phyloP scores from a whole-genome alignment of 176 grass and related monocot genomes.

The Eremochloa ophiuroides region DNA sequence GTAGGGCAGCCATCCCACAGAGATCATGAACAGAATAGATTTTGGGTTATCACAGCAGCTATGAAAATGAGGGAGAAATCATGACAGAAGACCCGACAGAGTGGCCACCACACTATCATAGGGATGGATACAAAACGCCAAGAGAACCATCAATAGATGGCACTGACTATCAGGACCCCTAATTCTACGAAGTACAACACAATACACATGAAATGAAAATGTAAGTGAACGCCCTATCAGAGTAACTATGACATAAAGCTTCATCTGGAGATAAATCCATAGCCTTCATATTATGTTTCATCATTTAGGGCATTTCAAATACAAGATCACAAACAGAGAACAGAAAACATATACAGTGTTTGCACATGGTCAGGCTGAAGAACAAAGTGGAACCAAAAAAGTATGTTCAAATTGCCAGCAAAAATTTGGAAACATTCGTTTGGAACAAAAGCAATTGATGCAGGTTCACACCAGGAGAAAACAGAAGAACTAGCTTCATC shows the following conservation, averaged over 20 bases:
- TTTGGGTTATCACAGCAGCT: no score
- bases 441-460: not conserved
- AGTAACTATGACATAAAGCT: conserved; percentile 52
- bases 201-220: conserved; percentile 5
- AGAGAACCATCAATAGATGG: no score
- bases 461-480: not conserved
- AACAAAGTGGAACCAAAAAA: not conserved
- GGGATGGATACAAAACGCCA: no score
- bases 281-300: conserved; percentile 15
- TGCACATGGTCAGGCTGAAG: no score
- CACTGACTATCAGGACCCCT: not conserved
- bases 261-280: conserved; percentile 55
- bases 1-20: not conserved
- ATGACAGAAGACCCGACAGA: no score
- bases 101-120: no score
- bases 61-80: not conserved
- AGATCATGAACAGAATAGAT: no score
- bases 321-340: not conserved
- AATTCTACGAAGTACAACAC: not conserved
- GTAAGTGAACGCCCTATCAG: conserved; percentile 27
- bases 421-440: not conserved
- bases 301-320: conserved; percentile 22
- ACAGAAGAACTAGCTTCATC: not conserved
- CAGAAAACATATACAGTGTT: not conserved
- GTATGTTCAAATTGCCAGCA: no score